Evolutionary conservation across 192 early-diverging fungal species (phyloP).

Genomic region (Pilaira anomala): DNA sequence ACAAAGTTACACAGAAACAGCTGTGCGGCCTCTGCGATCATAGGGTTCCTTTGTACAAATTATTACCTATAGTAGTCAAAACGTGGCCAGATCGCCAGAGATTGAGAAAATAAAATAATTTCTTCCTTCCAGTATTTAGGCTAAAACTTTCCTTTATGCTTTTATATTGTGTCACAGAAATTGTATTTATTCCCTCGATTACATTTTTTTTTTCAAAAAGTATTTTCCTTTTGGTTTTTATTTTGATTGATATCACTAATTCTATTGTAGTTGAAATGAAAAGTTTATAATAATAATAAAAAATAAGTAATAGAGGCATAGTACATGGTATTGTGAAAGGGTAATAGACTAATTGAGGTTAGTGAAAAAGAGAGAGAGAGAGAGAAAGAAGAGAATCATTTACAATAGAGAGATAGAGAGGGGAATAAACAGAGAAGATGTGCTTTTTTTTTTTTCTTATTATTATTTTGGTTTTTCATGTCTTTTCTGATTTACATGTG

Average conservation of each 20-base stretch:
- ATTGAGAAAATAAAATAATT: constrained; percentile 5
- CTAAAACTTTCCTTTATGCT: too few relatives aligned
- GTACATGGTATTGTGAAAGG: background rate
- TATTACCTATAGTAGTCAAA: background rate
- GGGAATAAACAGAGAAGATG: background rate
- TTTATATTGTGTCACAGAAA: too few relatives aligned
- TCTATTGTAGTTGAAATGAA: constrained; percentile 7
- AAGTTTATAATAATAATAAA: background rate
- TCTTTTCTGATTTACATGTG: background rate
- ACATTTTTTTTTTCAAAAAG: background rate
- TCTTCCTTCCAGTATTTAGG: too few relatives aligned
- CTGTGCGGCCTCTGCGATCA: constrained; percentile 14
- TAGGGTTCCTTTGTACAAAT: background rate
- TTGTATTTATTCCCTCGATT: background rate
- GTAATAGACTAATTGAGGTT: background rate
- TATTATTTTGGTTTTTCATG: background rate
- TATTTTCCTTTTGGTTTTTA: constrained; percentile 5
- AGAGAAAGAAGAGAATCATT: constrained; percentile 1
- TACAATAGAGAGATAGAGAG: constrained; percentile 7
- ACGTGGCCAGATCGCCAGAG: constrained; percentile 17
- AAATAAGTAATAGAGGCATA: constrained; percentile 9
- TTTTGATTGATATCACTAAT: constrained; percentile 2
- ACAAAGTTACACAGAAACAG: background rate
- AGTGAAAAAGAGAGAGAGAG: too few relatives aligned
- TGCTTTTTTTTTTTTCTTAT: constrained; percentile 11